A percentile compares a stretch with the other conserved stretches of the same genome.
Evolutionary conservation across 2,329 filamentous ascomycete genomes (phyloP).

Genomic region (Colletotrichum sidae): DNA sequence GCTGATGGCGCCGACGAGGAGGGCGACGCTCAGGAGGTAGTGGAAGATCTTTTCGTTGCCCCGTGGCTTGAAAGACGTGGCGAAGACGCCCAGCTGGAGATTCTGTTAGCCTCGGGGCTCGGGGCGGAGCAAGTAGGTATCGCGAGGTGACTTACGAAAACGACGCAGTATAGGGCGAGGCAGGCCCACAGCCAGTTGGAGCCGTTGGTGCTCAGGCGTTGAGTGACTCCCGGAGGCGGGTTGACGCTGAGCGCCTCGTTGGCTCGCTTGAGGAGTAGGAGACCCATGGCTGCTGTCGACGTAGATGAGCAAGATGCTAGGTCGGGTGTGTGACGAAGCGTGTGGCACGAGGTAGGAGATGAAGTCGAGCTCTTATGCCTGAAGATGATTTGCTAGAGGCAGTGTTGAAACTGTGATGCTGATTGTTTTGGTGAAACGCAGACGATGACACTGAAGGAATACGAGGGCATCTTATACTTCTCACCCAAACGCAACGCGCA

Average conservation of each 20-base stretch:
- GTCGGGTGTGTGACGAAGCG: neutral
- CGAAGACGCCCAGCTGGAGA: slow-evolving; percentile 53
- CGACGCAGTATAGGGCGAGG: slow-evolving; percentile 59
- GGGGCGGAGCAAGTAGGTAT: neutral
- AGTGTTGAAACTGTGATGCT: neutral
- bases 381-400: neutral
- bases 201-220: slow-evolving; percentile 56
- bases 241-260: slow-evolving; percentile 63
- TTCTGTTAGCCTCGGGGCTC: slow-evolving; percentile 28
- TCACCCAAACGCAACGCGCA: neutral
- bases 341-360: neutral
- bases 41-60: slow-evolving; percentile 66
- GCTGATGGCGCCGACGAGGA: slow-evolving; percentile 60
- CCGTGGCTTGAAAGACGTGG: slow-evolving; percentile 54
- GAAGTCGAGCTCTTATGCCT: neutral
- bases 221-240: slow-evolving; percentile 52
- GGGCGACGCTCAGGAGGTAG: slow-evolving; percentile 63
- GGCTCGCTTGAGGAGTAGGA: slow-evolving; percentile 43
- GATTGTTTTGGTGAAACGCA: neutral
- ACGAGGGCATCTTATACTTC: slow-evolving; percentile 22
- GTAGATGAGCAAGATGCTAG: neutral
- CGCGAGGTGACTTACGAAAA: slow-evolving; percentile 53
- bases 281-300: slow-evolving; percentile 44
- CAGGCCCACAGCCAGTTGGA: slow-evolving; percentile 68
- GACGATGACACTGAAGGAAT: neutral